Base-by-base conservation (phyloP, 2,329 filamentous ascomycete genomes). In the Thyridium curvatum region DNA sequence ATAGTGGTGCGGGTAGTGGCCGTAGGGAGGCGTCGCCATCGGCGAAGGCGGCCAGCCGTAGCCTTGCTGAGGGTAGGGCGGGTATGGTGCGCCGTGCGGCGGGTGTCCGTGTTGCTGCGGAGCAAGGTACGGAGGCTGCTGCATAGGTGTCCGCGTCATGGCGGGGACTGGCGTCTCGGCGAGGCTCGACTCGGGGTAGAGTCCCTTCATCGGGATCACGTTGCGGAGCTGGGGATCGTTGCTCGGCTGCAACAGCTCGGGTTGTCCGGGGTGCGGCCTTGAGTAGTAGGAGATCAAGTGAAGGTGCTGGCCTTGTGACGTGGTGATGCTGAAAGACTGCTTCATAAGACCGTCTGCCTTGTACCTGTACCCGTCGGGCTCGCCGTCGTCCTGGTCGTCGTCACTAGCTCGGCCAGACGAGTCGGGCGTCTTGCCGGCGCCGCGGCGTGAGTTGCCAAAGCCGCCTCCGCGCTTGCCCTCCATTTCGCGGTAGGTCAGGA, bases 291-390 rank as follows among this genome's bases (percentile, higher is more conserved):
- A 96, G 65, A 98, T 98, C 37, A 98, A 76, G 65, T 98, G 93
- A 2, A 98, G 79, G 58, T 97, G 93, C 53, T 96, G 89, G 48
- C 88, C 54, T 30, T 74, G 82, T 2, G 86, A 88, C 2, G 93
- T 97, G 16, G 90, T 96, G 65, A 98, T 97, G 66, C 91, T 97
- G 72, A 97, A 98, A 0, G 93, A 97, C 65, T 98, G 93, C 75
- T 98, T 98, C 89, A 97, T 96, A 4, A 98, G 75, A 1, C 93
- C 93, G 54, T 98, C 93, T 9, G 84, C 86, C 71, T 96, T 98
- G 66, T 95, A 95, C 47, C 88, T 74, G 61, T 95, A 95, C 32
- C 89, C 89, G 59, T 95, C 89, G 0, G 86, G 87, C 53, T 94
- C 88, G 50, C 79, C 84, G 39, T 86, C 83, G 47, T 89, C 84